Conservation (phyloP, 2,329 filamentous ascomycete species). For the Coniochaeta hoffmannii region DNA sequence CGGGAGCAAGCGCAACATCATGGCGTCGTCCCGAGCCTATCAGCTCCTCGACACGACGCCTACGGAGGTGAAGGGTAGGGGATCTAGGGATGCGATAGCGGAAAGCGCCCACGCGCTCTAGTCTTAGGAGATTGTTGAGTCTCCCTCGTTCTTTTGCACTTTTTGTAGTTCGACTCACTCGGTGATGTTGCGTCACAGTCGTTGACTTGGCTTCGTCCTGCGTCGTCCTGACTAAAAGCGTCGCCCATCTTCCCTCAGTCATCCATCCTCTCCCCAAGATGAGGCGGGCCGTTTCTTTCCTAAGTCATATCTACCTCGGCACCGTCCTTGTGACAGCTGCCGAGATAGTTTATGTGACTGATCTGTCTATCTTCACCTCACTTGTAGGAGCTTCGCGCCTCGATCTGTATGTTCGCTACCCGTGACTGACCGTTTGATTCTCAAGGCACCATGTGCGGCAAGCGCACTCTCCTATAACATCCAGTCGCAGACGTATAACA, state of each 20-base stretch:
- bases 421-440: slow-evolving; percentile 3
- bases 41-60: neutral
- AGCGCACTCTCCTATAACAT: slow-evolving; percentile 37
- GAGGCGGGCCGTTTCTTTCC: slow-evolving; percentile 5
- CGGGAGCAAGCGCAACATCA: neutral
- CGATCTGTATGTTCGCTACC: neutral
- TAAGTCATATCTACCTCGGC: slow-evolving; percentile 4
- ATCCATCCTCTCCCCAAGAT: slow-evolving; percentile 8
- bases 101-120: neutral
- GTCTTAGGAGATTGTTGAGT: neutral
- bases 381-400: slow-evolving; percentile 24
- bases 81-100: neutral
- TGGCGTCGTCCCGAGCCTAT: slow-evolving; percentile 2
- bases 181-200: neutral
- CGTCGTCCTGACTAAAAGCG: neutral
- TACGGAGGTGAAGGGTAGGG: neutral
- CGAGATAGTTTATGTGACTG: slow-evolving; percentile 35
- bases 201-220: neutral
- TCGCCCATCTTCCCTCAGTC: neutral
- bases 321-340: slow-evolving; percentile 8
- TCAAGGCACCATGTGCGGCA: slow-evolving; percentile 42
- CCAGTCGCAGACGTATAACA: slow-evolving; percentile 30
- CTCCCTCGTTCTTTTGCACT: neutral
- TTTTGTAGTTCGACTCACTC: neutral
- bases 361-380: slow-evolving; percentile 32